phyloP scores from a whole-genome alignment of 2,329 filamentous ascomycete genomes.

The Bipolaris zeicola region DNA sequence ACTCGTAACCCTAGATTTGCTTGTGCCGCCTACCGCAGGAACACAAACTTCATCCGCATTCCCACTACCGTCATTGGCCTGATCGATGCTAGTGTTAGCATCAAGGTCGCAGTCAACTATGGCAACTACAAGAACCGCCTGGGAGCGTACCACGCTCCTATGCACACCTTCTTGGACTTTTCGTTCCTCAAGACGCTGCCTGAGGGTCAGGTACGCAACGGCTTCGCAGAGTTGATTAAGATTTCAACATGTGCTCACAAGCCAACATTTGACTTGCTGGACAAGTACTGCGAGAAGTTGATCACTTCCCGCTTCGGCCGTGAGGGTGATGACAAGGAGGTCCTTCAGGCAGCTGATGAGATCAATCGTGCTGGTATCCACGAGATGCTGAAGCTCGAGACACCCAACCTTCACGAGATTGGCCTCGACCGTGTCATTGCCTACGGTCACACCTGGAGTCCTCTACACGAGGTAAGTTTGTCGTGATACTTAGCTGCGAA shows the following conservation, averaged over 20 bases:
- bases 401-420: constrained; percentile 75
- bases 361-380: constrained; percentile 73
- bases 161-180: constrained; percentile 76
- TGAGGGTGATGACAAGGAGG: constrained; percentile 61
- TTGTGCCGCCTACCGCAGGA: constrained; percentile 72
- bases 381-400: constrained; percentile 76
- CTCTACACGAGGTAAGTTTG: constrained; percentile 60
- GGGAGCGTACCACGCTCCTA: constrained; percentile 73
- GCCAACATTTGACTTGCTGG: constrained; percentile 69
- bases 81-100: constrained; percentile 75
- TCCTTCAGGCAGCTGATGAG: constrained; percentile 66
- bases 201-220: constrained; percentile 71
- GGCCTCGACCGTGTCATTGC: constrained; percentile 74
- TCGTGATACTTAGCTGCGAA: background rate
- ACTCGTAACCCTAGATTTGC: constrained; percentile 51
- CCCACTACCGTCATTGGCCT: constrained; percentile 77
- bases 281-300: constrained; percentile 71
- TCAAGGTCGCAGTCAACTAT: constrained; percentile 80
- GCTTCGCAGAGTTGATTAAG: constrained; percentile 77
- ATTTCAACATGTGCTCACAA: constrained; percentile 73
- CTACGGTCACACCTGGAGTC: constrained; percentile 77
- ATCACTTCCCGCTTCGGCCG: constrained; percentile 70
- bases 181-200: constrained; percentile 72
- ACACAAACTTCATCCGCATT: constrained; percentile 75
- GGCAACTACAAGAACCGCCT: constrained; percentile 77